phyloP scores from a whole-genome alignment of 176 grass and related monocot genomes.

The Musa acuminata region DNA sequence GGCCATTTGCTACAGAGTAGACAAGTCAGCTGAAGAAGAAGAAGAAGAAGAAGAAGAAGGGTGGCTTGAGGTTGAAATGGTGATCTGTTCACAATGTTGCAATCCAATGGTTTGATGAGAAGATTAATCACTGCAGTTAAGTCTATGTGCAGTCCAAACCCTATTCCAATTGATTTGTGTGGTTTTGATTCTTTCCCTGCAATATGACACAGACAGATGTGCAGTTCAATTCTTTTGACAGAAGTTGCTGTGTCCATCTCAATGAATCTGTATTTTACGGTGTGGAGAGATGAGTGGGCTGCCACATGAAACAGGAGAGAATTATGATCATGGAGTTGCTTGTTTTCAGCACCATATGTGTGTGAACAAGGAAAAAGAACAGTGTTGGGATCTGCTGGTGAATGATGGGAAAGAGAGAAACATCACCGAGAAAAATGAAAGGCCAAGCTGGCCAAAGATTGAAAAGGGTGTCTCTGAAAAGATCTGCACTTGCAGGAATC shows the following conservation, averaged over 20 bases:
- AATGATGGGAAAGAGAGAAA: neutral
- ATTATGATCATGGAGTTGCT: neutral
- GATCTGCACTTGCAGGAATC: neutral
- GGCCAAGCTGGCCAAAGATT: neutral
- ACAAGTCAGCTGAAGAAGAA: neutral
- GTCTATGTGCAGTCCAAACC: neutral
- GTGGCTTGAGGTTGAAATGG: conserved; percentile 24
- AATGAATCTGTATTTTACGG: neutral
- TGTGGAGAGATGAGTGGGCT: neutral
- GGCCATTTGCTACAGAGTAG: conserved; percentile 49
- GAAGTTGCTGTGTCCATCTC: neutral
- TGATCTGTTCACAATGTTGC: too few species aligned
- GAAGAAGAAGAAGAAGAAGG: neutral
- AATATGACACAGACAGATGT: neutral
- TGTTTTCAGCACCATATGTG: neutral
- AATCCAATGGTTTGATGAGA: too few species aligned
- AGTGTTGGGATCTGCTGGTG: neutral
- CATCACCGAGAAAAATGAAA: neutral
- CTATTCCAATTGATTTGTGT: neutral
- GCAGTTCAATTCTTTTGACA: neutral
- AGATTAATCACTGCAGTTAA: neutral
- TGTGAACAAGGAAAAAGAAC: neutral
- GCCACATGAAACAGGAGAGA: neutral
- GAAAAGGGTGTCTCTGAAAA: neutral
- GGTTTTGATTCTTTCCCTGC: neutral